Base-by-base conservation (phyloP, 1,284 basidiomycete genomes). In the Termitomyces sp. region DNA sequence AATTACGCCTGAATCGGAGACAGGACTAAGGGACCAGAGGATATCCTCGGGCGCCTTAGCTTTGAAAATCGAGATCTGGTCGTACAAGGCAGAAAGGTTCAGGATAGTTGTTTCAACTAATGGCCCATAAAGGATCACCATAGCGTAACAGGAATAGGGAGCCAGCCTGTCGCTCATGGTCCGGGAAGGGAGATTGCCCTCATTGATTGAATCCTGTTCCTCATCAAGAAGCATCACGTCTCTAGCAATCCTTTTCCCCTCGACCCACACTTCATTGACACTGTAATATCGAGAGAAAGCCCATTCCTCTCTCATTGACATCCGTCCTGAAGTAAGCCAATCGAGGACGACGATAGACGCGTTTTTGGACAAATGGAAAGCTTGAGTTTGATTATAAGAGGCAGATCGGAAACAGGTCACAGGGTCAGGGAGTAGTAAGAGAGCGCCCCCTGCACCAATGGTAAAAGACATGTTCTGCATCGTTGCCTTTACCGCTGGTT, bases 361-460 rank as follows among this genome's bases (percentile, higher is more conserved):
- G 38, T 75, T 73, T n/a, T 60, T 60, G 14, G 79, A 72, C 52
- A 96, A 79, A 35, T 75, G 77, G 64, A 91, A 86, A 18, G 70
- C 80, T 72, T 97, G 93, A 0, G 76, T 71, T 66, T 97, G 94
- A 53, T 78, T 79, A 68, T 96, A 97, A 0, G 79, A 79, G 5
- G 93, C 88, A n/a, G 76, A 74, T 13, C 81, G 79, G 71, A 95
- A 97, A 65, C 92, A 95, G n/a, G 92, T 91, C 40, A 96, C 88
- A 11, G 92, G 89, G 60, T 93, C 89, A 0, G 93, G 93, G n/a
- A 97, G 79, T 48, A 96, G 78, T 60, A 92, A 80, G 39, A 96
- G 74, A 2, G 80, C 71, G 24, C 84, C 75, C 1, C 68, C 62
- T 1, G 79, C 62, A 1, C 73, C 67, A 39, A 95, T 70, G 6